Conservation (phyloP, 495 filamentous ascomycete species). For the Rhypophila decipiens region DNA sequence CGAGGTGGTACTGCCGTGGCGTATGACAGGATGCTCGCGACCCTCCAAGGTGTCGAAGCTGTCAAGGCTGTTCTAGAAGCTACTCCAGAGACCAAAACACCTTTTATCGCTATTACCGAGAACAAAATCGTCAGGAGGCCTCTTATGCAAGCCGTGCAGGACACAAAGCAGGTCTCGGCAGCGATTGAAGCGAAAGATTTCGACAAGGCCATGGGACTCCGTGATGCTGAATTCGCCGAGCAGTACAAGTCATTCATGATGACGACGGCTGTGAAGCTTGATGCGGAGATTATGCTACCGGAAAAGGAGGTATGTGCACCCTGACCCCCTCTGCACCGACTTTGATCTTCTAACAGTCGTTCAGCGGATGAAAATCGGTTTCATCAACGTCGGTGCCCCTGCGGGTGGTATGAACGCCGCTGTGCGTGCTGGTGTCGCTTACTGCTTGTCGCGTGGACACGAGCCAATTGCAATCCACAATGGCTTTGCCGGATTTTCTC, state of each 20-base stretch:
- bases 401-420: conserved; percentile 99
- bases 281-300: conserved; percentile 49
- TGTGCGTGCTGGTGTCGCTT: conserved; percentile 90
- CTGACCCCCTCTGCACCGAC: not conserved
- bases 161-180: conserved; percentile 74
- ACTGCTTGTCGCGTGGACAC: conserved; percentile 90
- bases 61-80: conserved; percentile 94
- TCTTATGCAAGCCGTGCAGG: conserved; percentile 77
- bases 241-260: conserved; percentile 85
- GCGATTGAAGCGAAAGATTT: conserved; percentile 81
- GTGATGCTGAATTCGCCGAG: conserved; percentile 91
- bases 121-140: conserved; percentile 94
- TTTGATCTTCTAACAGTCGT: too few species aligned
- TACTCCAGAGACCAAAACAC: conserved; percentile 80
- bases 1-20: conserved; percentile 86
- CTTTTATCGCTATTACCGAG: conserved; percentile 91
- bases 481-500: conserved; percentile 89
- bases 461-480: conserved; percentile 90
- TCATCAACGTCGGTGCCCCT: conserved; percentile 95
- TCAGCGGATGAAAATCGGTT: conserved; percentile 84
- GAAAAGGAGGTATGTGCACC: conserved; percentile 57
- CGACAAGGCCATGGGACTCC: conserved; percentile 71
- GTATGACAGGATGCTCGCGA: conserved; percentile 90
- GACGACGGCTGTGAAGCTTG: conserved; percentile 59
- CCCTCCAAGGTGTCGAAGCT: conserved; percentile 91